A percentile compares a stretch with the other conserved stretches of the same genome.
These are phyloP conservation scores for Termitomyces sp. DNA, from an alignment of 768 basidiomycete genomes.

Conservation along the genomic window DNA sequence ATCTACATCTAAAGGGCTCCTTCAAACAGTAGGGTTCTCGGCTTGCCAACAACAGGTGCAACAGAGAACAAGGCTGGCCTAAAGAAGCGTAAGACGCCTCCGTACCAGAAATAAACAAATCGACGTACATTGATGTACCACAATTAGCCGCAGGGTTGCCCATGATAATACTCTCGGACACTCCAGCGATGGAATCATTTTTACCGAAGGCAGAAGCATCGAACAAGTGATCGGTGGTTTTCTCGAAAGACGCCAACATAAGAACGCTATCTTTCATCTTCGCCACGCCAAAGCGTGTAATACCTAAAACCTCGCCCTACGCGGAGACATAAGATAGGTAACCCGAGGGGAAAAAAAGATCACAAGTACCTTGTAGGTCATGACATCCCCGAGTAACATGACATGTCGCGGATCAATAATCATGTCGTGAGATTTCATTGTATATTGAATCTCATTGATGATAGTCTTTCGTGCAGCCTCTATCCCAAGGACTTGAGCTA, in stretches of 20 bases:
- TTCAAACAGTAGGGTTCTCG: slow-evolving; percentile 49
- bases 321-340: not conserved
- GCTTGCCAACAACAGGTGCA: slow-evolving; percentile 43
- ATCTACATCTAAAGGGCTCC: slow-evolving; percentile 30
- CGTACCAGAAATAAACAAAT: not conserved
- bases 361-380: slow-evolving; percentile 84
- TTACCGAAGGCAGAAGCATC: slow-evolving; percentile 97
- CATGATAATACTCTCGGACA: slow-evolving; percentile 99
- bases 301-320: slow-evolving; percentile 95
- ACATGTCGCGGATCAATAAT: slow-evolving; percentile 98
- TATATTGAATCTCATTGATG: slow-evolving; percentile 95
- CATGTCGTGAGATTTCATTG: slow-evolving; percentile 97
- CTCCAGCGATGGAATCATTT: slow-evolving; percentile 91
- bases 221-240: slow-evolving; percentile 98
- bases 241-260: slow-evolving; percentile 99
- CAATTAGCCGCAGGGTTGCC: slow-evolving; percentile 93
- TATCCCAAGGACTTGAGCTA: slow-evolving; percentile 92
- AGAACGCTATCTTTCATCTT: slow-evolving; percentile 99
- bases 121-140: slow-evolving; percentile 84
- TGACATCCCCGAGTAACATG: slow-evolving; percentile 97
- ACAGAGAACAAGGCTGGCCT: slow-evolving; percentile 50
- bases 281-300: slow-evolving; percentile 97
- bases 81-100: slow-evolving; percentile 2
- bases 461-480: slow-evolving; percentile 94
- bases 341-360: slow-evolving; percentile 3